Base-by-base conservation (phyloP, 2,329 filamentous ascomycete genomes). In the Aspergillus luchuensis region DNA sequence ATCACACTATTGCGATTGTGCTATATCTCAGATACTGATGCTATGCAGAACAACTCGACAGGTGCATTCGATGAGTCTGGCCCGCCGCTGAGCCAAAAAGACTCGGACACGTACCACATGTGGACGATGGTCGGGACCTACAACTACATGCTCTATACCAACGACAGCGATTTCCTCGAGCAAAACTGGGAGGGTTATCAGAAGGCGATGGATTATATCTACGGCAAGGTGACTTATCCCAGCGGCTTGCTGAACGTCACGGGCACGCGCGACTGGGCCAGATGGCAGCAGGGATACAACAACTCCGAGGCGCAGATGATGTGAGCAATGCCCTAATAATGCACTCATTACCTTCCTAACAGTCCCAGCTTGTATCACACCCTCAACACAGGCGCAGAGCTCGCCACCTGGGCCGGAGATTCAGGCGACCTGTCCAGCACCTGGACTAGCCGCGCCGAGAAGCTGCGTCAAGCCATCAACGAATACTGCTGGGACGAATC, bases 81-180 rank as follows among this genome's bases (percentile, higher is more conserved):
- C 1, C 74, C 74, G 39, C 74, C 72, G 15, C 65, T 76, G 19
- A 72, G 70, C 39, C 72, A 73, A 57, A 73, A 69, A 17, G 63
- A 68, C 48, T 73, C 71, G 15, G 74, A 76, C 39, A 75, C 74
- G 7, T 76, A 76, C 57, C 74, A 76, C 53, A 79, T 85, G 68
- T 84, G 83, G 74, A 82, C 81, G 1, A 79, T 87, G 71, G 83
- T 87, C 47, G 84, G 84, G 2, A 83, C 82, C 5, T 84, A 84
- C 68, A 84, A 86, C 55, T 87, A 87, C 65, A 77, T 85, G 48
- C 74, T 86, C 2, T 87, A 80, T 64, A 82, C 83, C 0, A 81
- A 82, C 23, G 82, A 87, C 58, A 72, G 79, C 4, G 71, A 68
- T 0, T 87, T 84, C 58, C 67, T 87, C 11, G 62, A 67, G 4